Conservation (phyloP, 2,329 filamentous ascomycete species). For the Ophiocordyceps camponoti-saundersi region DNA sequence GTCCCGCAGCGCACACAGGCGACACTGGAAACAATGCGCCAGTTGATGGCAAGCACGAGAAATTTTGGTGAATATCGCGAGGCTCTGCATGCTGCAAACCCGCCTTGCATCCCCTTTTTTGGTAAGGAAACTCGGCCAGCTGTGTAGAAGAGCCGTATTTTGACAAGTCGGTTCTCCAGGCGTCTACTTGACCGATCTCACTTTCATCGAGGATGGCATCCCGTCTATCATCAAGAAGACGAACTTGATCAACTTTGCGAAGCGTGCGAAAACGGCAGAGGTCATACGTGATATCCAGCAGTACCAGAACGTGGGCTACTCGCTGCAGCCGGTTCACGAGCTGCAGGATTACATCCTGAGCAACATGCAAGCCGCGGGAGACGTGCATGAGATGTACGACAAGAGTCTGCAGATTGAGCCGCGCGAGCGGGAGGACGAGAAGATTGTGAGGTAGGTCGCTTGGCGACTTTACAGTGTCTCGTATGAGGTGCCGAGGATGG, state of each 20-base stretch:
- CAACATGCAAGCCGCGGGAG: slow-evolving; percentile 88
- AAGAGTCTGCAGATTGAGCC: slow-evolving; percentile 88
- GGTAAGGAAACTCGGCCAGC: slow-evolving; percentile 32
- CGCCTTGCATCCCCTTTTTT: slow-evolving; percentile 96
- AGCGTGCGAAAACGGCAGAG: slow-evolving; percentile 92
- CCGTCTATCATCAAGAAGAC: slow-evolving; percentile 93
- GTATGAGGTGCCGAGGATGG: slow-evolving; percentile 6
- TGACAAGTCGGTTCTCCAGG: slow-evolving; percentile 28
- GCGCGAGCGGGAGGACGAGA: slow-evolving; percentile 92
- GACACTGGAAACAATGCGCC: slow-evolving; percentile 78
- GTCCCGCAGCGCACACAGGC: slow-evolving; percentile 71
- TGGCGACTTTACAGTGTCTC: slow-evolving; percentile 8
- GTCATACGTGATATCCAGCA: slow-evolving; percentile 98
- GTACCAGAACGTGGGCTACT: slow-evolving; percentile 96
- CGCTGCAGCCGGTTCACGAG: slow-evolving; percentile 73
- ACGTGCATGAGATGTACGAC: slow-evolving; percentile 99
- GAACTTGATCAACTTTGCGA: slow-evolving; percentile 95
- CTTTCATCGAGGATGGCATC: slow-evolving; percentile 97
- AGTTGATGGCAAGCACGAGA: slow-evolving; percentile 91
- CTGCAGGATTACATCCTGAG: slow-evolving; percentile 92
- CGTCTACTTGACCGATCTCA: slow-evolving; percentile 92
- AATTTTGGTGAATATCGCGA: slow-evolving; percentile 97
- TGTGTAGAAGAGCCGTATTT: not conserved
- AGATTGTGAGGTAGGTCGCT: slow-evolving; percentile 80
- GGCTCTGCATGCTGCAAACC: slow-evolving; percentile 78